Evolutionary conservation across 805 yeast species (phyloP).

Genomic region (Ogataea haglerorum): DNA sequence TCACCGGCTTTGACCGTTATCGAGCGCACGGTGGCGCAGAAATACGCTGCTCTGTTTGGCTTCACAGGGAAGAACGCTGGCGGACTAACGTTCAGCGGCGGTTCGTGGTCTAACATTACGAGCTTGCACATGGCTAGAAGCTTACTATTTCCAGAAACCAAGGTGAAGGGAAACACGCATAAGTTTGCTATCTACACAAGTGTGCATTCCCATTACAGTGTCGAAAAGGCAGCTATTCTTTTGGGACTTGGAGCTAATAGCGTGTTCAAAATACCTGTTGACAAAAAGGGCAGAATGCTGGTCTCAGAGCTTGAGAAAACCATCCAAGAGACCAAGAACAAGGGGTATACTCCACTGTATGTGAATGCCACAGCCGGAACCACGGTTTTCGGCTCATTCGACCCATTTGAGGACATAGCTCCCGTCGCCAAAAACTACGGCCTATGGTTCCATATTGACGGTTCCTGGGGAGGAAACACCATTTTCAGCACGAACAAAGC

Average conservation of each 20-base stretch:
- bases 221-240: constrained; percentile 76
- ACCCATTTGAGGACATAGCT: constrained; percentile 57
- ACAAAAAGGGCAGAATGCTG: constrained; percentile 54
- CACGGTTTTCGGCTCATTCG: constrained; percentile 83
- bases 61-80: constrained; percentile 57
- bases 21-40: constrained; percentile 63
- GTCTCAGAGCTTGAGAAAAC: constrained; percentile 41
- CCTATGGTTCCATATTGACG: constrained; percentile 84
- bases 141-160: constrained; percentile 64
- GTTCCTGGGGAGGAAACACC: constrained; percentile 89
- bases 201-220: constrained; percentile 72
- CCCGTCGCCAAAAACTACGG: constrained; percentile 48
- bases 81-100: constrained; percentile 83
- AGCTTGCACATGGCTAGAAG: constrained; percentile 75
- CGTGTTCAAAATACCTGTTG: constrained; percentile 62
- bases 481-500: constrained; percentile 54
- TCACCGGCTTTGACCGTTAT: constrained; percentile 76
- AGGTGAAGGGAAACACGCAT: constrained; percentile 51
- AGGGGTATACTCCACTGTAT: constrained; percentile 72
- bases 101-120: constrained; percentile 82
- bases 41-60: constrained; percentile 68
- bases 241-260: constrained; percentile 64
- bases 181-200: constrained; percentile 71
- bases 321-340: constrained; percentile 39
- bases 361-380: constrained; percentile 86